These are phyloP conservation scores for Limonium bicolor DNA, from an alignment of 148 eudicot species.

Conservation along the genomic window DNA sequence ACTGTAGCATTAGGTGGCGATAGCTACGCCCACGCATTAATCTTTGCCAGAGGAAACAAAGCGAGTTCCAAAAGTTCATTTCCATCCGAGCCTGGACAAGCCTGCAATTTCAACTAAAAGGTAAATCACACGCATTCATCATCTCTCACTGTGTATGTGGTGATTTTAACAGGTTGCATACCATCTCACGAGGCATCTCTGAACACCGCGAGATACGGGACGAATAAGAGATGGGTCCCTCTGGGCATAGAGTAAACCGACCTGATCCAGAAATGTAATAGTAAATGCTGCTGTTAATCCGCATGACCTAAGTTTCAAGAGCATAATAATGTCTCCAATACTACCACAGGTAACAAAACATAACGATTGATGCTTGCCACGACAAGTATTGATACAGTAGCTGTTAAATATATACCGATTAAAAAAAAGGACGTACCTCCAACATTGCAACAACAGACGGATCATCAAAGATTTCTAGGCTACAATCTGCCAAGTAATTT, in stretches of 20 bases:
- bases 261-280: constrained; percentile 25
- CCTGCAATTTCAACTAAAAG: constrained; percentile 25
- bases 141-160: neutral
- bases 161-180: constrained; percentile 15
- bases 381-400: neutral
- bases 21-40: constrained; percentile 75
- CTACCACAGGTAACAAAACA: neutral
- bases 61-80: constrained; percentile 27
- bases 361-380: neutral
- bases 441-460: constrained; percentile 74
- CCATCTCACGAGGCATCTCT: constrained; percentile 98
- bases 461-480: constrained; percentile 88
- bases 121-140: neutral
- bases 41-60: constrained; percentile 62
- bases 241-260: constrained; percentile 76
- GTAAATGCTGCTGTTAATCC: neutral
- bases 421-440: constrained; percentile 38
- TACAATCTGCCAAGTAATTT: constrained; percentile 83
- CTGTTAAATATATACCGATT: neutral
- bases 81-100: constrained; percentile 71
- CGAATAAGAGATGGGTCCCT: constrained; percentile 90
- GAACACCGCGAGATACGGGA: constrained; percentile 63
- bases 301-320: neutral
- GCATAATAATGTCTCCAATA: neutral
- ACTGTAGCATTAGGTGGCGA: constrained; percentile 79